Conservation (phyloP, 1,284 basidiomycete species). For the Melanopsichium pennsylvanicum region DNA sequence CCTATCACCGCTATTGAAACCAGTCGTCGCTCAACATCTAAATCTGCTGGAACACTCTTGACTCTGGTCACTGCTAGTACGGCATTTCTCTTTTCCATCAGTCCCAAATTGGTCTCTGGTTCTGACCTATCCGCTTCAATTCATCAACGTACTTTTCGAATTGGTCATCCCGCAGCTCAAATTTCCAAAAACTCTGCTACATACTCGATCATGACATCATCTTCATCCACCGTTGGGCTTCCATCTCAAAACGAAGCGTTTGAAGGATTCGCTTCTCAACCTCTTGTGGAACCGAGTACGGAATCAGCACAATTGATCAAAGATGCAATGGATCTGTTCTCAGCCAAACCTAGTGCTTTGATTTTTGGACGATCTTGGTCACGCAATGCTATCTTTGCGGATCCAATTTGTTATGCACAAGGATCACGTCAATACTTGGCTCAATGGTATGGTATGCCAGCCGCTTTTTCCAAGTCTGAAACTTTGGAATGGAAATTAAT, state of each 20-base stretch:
- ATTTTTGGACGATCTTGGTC: slow-evolving; percentile 74
- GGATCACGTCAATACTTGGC: slow-evolving; percentile 26
- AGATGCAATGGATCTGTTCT: slow-evolving; percentile 69
- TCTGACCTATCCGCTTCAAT: neutral
- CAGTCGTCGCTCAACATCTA: neutral
- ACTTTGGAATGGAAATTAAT: slow-evolving; percentile 71
- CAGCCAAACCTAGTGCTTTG: slow-evolving; percentile 71
- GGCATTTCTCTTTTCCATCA: neutral
- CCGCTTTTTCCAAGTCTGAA: slow-evolving; percentile 71
- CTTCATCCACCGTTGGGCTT: neutral
- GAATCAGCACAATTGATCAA: slow-evolving; percentile 13
- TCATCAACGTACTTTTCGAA: slow-evolving; percentile 12
- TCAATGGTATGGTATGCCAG: slow-evolving; percentile 75
- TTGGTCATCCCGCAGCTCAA: slow-evolving; percentile 10
- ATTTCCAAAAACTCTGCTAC: neutral
- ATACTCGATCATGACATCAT: slow-evolving; percentile 26
- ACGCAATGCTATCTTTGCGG: slow-evolving; percentile 73
- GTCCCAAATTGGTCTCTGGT: neutral
- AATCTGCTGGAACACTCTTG: neutral
- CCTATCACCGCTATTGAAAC: neutral
- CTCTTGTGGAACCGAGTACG: slow-evolving; percentile 1
- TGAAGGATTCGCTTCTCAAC: slow-evolving; percentile 1
- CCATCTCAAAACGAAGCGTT: neutral
- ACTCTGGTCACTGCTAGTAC: neutral
- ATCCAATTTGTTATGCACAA: slow-evolving; percentile 25